Evolutionary conservation across 2,329 filamentous ascomycete species (phyloP), one percentile per base, ranked within the genome.

Genomic region (Pseudogymnoascus sp.): DNA sequence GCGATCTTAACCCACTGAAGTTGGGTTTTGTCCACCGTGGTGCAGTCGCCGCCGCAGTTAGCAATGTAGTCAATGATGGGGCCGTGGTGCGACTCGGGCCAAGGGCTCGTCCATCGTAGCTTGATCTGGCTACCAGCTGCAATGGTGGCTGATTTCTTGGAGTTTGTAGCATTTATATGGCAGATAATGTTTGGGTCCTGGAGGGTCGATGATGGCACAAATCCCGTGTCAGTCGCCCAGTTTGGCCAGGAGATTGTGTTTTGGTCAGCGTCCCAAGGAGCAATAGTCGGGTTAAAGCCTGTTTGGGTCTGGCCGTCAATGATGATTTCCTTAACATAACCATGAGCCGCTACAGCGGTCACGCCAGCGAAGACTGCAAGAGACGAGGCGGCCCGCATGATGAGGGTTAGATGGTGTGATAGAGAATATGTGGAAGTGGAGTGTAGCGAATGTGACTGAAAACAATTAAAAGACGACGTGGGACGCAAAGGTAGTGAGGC

Each of bases 61-160:
- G 70, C 70, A 30, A 70, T 58, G 57, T 67, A 67, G 54, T 71
- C 69, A 18, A 70, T 70, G 16, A 72, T 61, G 1, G 70, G 69
- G 0, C 70, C 70, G 50, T 85, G 78, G 75, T 89, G 83, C 60
- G 78, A 80, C 6, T 80, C 76, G n/a, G 86, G 85, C 86, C 86
- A 89, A 16, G 76, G 75, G 62, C 22, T 25, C 22, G 78, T 82
- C 86, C 86, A 89, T 67, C 83, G 78, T 57, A 89, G 73, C 62
- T 81, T 75, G 65, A 89, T 70, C 9, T 76, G 77, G 65, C 77
- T 76, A 64, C 86, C 87, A 16, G 86, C 86, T 14, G 78, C 75
- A 37, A 87, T 79, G n/a, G 78, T 74, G 16, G 80, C 83, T 64
- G 78, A 76, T 61, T 77, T 74, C 14, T 73, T 67, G 41, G 78